phyloP scores from a whole-genome alignment of 2,329 filamentous ascomycete genomes.

The Colletotrichum destructivum region DNA sequence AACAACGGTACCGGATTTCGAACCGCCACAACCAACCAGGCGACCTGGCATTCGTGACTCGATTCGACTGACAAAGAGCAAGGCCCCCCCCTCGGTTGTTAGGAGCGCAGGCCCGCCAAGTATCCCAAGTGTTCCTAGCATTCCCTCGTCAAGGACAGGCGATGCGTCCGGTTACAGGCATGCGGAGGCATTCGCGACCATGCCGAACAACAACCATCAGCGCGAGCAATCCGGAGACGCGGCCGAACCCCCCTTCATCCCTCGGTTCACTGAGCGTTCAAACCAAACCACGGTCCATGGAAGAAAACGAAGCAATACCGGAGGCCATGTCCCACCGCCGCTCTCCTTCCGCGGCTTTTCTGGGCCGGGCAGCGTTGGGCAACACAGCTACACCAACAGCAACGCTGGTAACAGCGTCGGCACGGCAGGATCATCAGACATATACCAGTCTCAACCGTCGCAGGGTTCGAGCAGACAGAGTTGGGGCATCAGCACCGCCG shows the following conservation, averaged over 20 bases:
- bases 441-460: slow-evolving; percentile 70
- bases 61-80: slow-evolving; percentile 88
- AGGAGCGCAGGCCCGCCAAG: slow-evolving; percentile 65
- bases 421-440: slow-evolving; percentile 74
- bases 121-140: slow-evolving; percentile 66
- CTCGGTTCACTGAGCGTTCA: slow-evolving; percentile 75
- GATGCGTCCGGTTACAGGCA: slow-evolving; percentile 55
- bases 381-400: slow-evolving; percentile 67
- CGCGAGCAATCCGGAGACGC: slow-evolving; percentile 70
- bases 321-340: slow-evolving; percentile 79
- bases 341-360: slow-evolving; percentile 87
- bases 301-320: slow-evolving; percentile 92
- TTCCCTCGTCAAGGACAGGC: slow-evolving; percentile 55
- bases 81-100: slow-evolving; percentile 50
- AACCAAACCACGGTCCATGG: slow-evolving; percentile 71
- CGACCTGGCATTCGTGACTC: slow-evolving; percentile 83
- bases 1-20: slow-evolving; percentile 67
- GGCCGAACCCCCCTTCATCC: slow-evolving; percentile 80
- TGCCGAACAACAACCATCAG: slow-evolving; percentile 56
- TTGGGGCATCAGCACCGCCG: slow-evolving; percentile 61
- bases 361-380: slow-evolving; percentile 60
- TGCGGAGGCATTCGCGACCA: slow-evolving; percentile 55
- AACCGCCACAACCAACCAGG: slow-evolving; percentile 65
- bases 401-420: slow-evolving; percentile 70
- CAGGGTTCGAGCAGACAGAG: slow-evolving; percentile 56